These are phyloP conservation scores for Pseudozyma thailandica DNA, from an alignment of 1,284 basidiomycete genomes.

Conservation along the genomic window DNA sequence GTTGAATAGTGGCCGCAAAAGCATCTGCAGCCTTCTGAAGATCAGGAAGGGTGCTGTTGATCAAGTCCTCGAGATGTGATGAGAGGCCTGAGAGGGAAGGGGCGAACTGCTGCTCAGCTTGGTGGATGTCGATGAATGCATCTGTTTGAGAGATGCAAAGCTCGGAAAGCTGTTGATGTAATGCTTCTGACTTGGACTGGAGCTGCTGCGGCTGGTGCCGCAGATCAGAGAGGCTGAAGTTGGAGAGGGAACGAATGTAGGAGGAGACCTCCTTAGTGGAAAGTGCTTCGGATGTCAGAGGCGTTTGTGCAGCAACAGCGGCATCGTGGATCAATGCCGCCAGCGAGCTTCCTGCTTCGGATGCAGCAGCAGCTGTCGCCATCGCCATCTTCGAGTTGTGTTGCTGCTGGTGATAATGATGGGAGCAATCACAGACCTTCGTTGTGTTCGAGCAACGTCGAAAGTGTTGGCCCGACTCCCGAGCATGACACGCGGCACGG, in stretches of 20 bases:
- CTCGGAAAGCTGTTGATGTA: constrained; percentile 44
- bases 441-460: neutral
- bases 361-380: neutral
- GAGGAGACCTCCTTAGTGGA: constrained; percentile 26
- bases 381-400: too few relatives aligned
- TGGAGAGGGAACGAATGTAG: constrained; percentile 49
- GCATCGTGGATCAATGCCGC: constrained; percentile 20
- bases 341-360: constrained; percentile 9
- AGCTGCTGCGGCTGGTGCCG: constrained; percentile 41
- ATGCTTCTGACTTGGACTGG: constrained; percentile 26
- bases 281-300: constrained; percentile 22
- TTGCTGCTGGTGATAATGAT: too few relatives aligned
- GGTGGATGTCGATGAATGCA: constrained; percentile 43
- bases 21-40: constrained; percentile 29
- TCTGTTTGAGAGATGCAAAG: constrained; percentile 54
- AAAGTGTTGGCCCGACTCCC: constrained; percentile 43
- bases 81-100: constrained; percentile 31
- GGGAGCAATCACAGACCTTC: neutral
- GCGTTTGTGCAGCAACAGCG: constrained; percentile 10
- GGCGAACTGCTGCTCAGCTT: constrained; percentile 41
- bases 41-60: constrained; percentile 22
- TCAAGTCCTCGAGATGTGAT: constrained; percentile 20
- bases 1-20: constrained; percentile 21
- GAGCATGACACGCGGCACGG: constrained; percentile 4
- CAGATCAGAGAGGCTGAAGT: constrained; percentile 37